Conservation (phyloP, 495 filamentous ascomycete species). For the Chaetomium tenue region DNA sequence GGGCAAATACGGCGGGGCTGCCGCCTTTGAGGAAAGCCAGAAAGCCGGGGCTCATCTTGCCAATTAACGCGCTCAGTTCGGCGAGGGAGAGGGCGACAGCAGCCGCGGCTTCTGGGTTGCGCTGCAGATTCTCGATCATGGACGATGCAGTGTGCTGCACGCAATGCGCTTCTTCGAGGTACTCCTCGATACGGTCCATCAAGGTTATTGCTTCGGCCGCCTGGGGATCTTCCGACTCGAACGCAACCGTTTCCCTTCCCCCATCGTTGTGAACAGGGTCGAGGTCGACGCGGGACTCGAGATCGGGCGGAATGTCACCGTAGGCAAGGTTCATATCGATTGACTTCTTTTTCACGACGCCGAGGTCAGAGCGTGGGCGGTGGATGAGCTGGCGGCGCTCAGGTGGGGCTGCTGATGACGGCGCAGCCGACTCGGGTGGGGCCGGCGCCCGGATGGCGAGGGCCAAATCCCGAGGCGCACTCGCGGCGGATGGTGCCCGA, state of each 20-base stretch:
- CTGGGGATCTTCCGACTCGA: slow-evolving; percentile 39
- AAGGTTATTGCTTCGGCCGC: slow-evolving; percentile 63
- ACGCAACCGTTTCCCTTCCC: not conserved
- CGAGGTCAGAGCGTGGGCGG: slow-evolving; percentile 43
- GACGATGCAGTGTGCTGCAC: slow-evolving; percentile 77
- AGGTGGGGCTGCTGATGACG: not conserved
- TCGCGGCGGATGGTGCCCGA: slow-evolving; percentile 45
- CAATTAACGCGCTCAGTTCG: slow-evolving; percentile 77
- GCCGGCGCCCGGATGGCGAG: slow-evolving; percentile 35
- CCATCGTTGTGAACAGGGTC: slow-evolving; percentile 35
- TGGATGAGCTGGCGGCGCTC: slow-evolving; percentile 33
- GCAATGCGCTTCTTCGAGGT: slow-evolving; percentile 84
- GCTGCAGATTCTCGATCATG: slow-evolving; percentile 83
- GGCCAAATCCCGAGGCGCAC: slow-evolving; percentile 40
- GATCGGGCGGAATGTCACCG: slow-evolving; percentile 62
- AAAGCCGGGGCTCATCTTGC: slow-evolving; percentile 82
- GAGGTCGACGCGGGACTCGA: slow-evolving; percentile 43
- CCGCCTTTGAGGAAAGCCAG: slow-evolving; percentile 70
- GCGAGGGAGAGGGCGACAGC: slow-evolving; percentile 90
- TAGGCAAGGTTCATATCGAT: slow-evolving; percentile 91
- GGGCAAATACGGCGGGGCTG: slow-evolving; percentile 78
- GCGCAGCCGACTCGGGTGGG: not conserved
- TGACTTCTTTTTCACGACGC: slow-evolving; percentile 50
- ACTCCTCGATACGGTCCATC: slow-evolving; percentile 63
- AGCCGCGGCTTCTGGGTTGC: slow-evolving; percentile 88